Evolutionary conservation across 2,329 filamentous ascomycete genomes (phyloP).

Genomic region (Reticulascus tulasneorum): DNA sequence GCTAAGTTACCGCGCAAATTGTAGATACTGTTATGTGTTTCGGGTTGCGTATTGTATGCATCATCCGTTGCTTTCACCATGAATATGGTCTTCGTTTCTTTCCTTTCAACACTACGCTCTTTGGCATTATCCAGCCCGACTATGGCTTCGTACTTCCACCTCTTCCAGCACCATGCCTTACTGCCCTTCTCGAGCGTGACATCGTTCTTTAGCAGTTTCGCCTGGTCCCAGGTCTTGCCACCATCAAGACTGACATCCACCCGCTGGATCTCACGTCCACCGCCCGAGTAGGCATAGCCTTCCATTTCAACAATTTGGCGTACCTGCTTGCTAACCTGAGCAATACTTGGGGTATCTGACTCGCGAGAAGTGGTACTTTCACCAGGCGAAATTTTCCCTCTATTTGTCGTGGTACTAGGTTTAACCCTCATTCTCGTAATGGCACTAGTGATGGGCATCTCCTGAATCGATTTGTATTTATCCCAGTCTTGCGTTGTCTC

Average conservation of each 20-base stretch:
- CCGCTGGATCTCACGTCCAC: constrained; percentile 45
- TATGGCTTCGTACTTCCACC: constrained; percentile 38
- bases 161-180: constrained; percentile 44
- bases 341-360: too few relatives aligned
- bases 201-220: constrained; percentile 32
- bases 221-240: constrained; percentile 44
- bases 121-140: constrained; percentile 16
- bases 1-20: constrained; percentile 43
- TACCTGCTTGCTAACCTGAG: background rate
- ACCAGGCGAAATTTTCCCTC: too few relatives aligned
- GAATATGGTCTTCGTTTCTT: constrained; percentile 25
- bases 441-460: constrained; percentile 47
- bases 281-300: constrained; percentile 49
- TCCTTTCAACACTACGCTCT: constrained; percentile 9
- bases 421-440: too few relatives aligned
- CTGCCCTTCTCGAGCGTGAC: constrained; percentile 23
- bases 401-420: too few relatives aligned
- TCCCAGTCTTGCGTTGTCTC: constrained; percentile 41
- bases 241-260: constrained; percentile 47
- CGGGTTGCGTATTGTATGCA: constrained; percentile 44
- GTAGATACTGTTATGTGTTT: constrained; percentile 37
- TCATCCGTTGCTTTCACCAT: constrained; percentile 47
- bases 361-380: too few relatives aligned
- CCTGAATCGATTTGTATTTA: constrained; percentile 43
- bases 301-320: constrained; percentile 21